phyloP scores from a whole-genome alignment of 768 basidiomycete species.

The Leccinum uliginosum region DNA sequence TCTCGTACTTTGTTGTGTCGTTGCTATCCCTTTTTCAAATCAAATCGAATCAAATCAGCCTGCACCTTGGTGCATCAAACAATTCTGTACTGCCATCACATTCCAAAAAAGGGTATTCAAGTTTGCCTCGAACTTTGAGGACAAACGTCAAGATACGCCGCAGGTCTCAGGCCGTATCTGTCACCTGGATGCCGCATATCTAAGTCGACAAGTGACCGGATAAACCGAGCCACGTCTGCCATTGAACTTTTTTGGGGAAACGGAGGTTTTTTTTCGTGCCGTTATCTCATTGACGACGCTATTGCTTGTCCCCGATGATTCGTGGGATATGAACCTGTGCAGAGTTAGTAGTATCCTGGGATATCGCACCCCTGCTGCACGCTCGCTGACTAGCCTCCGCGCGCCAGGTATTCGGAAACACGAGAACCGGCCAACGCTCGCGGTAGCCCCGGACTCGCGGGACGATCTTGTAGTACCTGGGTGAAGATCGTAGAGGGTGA shows the following conservation, averaged over 20 bases:
- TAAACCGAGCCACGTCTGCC: neutral
- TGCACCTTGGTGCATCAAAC: too few species aligned
- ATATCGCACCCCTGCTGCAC: neutral
- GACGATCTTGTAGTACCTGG: conserved; percentile 8
- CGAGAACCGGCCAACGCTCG: neutral
- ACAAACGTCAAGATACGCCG: neutral
- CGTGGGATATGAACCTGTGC: neutral
- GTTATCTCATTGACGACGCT: too few species aligned
- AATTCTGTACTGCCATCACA: neutral
- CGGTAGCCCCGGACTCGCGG: conserved; percentile 1
- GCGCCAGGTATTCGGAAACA: neutral
- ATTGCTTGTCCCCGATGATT: neutral
- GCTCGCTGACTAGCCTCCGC: neutral
- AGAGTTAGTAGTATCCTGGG: neutral
- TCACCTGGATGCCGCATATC: neutral
- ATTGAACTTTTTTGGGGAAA: neutral
- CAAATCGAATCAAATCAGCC: neutral
- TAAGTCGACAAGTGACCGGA: neutral
- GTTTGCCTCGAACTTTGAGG: neutral
- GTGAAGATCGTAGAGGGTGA: neutral
- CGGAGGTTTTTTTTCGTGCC: neutral
- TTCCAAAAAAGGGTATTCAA: neutral
- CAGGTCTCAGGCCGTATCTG: neutral
- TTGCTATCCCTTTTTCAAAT: neutral
- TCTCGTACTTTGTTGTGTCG: neutral